A percentile compares a stretch with the other conserved stretches of the same genome.
Evolutionary conservation across 2,329 filamentous ascomycete species (phyloP).

Genomic region (Aspergillus nomiae): DNA sequence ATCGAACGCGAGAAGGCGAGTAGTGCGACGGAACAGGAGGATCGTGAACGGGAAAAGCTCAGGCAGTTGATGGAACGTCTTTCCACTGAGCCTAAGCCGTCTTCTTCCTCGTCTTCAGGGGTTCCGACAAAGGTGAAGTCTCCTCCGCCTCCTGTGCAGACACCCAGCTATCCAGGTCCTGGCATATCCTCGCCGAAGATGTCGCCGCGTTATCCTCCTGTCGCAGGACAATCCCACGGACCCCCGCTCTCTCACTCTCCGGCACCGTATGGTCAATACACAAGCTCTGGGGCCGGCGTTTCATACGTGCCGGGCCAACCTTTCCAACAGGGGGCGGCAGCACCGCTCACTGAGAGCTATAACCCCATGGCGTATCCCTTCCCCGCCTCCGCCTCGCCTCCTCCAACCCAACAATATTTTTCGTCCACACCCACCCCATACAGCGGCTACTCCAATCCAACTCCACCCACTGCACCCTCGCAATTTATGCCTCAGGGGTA

Average conservation of each 20-base stretch:
- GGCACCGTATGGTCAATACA: constrained; percentile 40
- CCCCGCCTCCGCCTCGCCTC: constrained; percentile 43
- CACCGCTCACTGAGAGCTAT: constrained; percentile 47
- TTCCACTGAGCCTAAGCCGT: constrained; percentile 67
- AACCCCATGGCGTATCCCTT: constrained; percentile 55
- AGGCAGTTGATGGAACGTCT: constrained; percentile 93
- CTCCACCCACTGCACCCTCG: constrained; percentile 39
- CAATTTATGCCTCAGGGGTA: constrained; percentile 63
- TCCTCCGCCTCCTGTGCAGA: constrained; percentile 36
- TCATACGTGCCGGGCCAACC: constrained; percentile 33
- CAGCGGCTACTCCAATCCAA: constrained; percentile 37
- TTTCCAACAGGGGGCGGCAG: constrained; percentile 46
- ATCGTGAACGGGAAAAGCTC: constrained; percentile 82
- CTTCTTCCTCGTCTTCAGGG: constrained; percentile 43
- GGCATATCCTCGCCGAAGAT: constrained; percentile 44
- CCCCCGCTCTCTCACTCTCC: constrained; percentile 38
- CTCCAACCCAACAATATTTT: constrained; percentile 45
- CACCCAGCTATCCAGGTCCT: constrained; percentile 32
- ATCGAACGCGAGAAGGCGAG: constrained; percentile 79
- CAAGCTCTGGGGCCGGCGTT: constrained; percentile 25
- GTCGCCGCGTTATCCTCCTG: constrained; percentile 39
- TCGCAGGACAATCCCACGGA: constrained; percentile 27
- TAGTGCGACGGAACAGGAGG: constrained; percentile 62
- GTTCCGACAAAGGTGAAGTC: constrained; percentile 49
- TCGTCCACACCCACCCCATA: constrained; percentile 37